Evolutionary conservation across 2,329 filamentous ascomycete genomes (phyloP), one percentile per base, ranked within the genome.

Genomic region (Tolypocladium tundrense): DNA sequence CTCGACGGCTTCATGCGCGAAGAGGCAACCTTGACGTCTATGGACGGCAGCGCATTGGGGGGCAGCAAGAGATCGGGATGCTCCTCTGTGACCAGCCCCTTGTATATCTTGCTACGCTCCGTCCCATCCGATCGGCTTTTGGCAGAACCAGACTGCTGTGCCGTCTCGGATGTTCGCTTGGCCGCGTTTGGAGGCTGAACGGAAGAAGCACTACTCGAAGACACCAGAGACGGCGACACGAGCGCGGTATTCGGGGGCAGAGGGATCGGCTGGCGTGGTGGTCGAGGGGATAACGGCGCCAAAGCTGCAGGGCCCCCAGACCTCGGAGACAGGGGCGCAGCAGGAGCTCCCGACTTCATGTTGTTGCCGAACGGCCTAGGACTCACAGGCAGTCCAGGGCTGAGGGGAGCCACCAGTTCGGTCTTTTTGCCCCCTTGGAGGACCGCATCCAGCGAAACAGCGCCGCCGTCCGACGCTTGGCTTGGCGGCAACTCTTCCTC

Each of bases 1-100:
- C 93, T 81, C 0, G 93, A 96, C 16, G 93, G 94, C 68, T 90
- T 91, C 78, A 99, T 86, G n/a, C 94, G 86, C 27, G 94, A 97
- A 5, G 94, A 97, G 4, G 91, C 90, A 4, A 97, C 93, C 69
- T 84, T 90, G 53, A 97, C 86, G 62, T 88, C 84, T 58, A 99
- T 88, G 1, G 90, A 90, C 4, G 90, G 88, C 9, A 99, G 78
- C 7, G 92, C 91, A 69, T 96, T 95, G 0, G 94, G 93, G 11
- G 91, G 86, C 2, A 99, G 78, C 27, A 97, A 75, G 9, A 97
- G 79, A 61, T 90, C 88, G 1, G 93, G 91, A 68, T 91, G 93
- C 63, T 96, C 89, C 0, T 96, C 91, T 0, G 88, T 91, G 6
- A 91, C 80, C 27, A 97, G 80, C 1, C 91, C 91, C 65, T 80